phyloP scores from a whole-genome alignment of 306 rosid genomes.

The Abrus precatorius region DNA sequence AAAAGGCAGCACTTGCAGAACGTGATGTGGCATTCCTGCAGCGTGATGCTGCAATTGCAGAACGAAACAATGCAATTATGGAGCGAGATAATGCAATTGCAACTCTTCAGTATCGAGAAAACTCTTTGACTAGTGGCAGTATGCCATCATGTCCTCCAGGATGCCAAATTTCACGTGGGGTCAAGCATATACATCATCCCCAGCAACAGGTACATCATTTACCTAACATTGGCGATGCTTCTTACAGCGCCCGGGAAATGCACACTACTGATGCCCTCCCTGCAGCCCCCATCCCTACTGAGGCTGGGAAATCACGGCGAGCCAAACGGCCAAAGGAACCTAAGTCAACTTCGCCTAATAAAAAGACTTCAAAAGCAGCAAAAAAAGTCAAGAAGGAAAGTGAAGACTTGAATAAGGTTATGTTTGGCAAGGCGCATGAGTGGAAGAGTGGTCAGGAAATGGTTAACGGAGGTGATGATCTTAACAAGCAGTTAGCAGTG shows the following conservation, averaged over 20 bases:
- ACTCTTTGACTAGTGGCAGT: slow-evolving; percentile 61
- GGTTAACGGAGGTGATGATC: slow-evolving; percentile 75
- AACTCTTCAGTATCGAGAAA: slow-evolving; percentile 86
- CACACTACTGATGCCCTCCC: slow-evolving; percentile 70
- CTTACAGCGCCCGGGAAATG: slow-evolving; percentile 73
- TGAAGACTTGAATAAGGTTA: slow-evolving; percentile 80
- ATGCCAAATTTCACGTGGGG: slow-evolving; percentile 96
- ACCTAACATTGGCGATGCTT: slow-evolving; percentile 71
- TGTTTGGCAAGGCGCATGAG: slow-evolving; percentile 73
- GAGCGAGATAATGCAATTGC: slow-evolving; percentile 94
- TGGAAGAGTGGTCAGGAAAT: slow-evolving; percentile 83
- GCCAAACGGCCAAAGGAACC: slow-evolving; percentile 78
- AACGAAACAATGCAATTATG: slow-evolving; percentile 79
- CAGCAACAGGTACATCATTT: slow-evolving; percentile 76
- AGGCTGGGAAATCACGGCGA: slow-evolving; percentile 67
- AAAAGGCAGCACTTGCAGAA: slow-evolving; percentile 89
- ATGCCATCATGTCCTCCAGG: slow-evolving; percentile 92
- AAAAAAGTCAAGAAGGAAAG: slow-evolving; percentile 79
- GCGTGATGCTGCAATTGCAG: slow-evolving; percentile 90
- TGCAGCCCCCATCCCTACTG: slow-evolving; percentile 61
- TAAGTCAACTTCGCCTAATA: slow-evolving; percentile 71
- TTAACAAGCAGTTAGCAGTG: slow-evolving; percentile 67
- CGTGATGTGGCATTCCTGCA: slow-evolving; percentile 92
- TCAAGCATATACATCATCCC: slow-evolving; percentile 92
- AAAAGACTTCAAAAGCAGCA: slow-evolving; percentile 72